Evolutionary conservation across 2,329 filamentous ascomycete genomes (phyloP).

Genomic region (Aspergillus vadensis): DNA sequence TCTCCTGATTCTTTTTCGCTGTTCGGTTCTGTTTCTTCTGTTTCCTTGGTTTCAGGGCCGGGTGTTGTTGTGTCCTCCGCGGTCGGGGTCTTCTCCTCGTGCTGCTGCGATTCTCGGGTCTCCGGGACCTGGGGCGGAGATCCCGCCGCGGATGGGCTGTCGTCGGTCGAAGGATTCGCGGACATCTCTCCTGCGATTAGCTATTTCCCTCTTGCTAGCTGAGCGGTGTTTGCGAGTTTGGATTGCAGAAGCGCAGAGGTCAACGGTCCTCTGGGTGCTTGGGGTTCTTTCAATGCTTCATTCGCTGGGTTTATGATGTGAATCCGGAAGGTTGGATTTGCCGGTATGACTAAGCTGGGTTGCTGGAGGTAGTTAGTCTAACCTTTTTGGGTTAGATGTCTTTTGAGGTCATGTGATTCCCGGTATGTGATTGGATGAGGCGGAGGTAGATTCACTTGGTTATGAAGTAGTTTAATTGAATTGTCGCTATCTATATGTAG

Average conservation of each 20-base stretch:
- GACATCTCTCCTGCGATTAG: conserved; percentile 19
- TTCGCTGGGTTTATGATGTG: not conserved
- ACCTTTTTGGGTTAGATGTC: not conserved
- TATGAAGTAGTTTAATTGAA: no score
- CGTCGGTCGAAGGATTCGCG: conserved; percentile 11
- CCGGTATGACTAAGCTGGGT: not conserved
- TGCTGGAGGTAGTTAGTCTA: not conserved
- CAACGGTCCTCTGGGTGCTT: not conserved
- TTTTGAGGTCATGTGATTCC: not conserved
- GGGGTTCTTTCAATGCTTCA: not conserved
- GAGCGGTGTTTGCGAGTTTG: not conserved
- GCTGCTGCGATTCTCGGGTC: conserved; percentile 21
- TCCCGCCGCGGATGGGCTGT: not conserved
- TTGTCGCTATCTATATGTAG: no score
- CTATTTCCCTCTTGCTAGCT: conserved; percentile 2
- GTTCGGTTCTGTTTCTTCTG: conserved; percentile 17
- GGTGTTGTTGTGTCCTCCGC: not conserved
- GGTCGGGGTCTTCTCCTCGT: conserved; percentile 25
- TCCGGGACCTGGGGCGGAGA: not conserved
- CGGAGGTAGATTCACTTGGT: not conserved
- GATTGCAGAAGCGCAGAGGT: not conserved
- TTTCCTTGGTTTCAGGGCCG: not conserved
- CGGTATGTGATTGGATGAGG: not conserved
- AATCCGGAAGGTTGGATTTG: not conserved
- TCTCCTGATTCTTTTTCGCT: conserved; percentile 15